phyloP scores from a whole-genome alignment of 2,329 filamentous ascomycete species.

The Thermomyces lanuginosus region DNA sequence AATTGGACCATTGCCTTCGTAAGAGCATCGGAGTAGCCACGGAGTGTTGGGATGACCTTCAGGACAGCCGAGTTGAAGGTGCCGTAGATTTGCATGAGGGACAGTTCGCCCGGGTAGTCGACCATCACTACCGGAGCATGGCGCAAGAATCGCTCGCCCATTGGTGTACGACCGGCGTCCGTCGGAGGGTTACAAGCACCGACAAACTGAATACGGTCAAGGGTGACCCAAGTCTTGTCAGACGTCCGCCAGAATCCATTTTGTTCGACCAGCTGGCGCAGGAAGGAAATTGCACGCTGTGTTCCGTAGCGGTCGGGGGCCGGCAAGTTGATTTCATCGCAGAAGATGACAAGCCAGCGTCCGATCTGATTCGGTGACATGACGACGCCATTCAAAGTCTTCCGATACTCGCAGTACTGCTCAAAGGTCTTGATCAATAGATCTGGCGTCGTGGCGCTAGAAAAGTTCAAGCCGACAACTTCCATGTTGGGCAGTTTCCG shows the following conservation, averaged over 20 bases:
- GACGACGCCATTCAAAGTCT: conserved; percentile 89
- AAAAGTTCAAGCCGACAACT: conserved; percentile 97
- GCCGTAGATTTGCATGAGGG: conserved; percentile 91
- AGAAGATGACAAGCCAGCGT: conserved; percentile 96
- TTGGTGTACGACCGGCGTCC: conserved; percentile 85
- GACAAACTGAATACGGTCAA: conserved; percentile 97
- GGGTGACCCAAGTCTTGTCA: conserved; percentile 93
- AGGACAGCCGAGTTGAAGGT: conserved; percentile 94
- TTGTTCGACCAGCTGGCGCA: conserved; percentile 93
- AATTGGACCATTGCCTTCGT: conserved; percentile 97
- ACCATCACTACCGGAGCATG: conserved; percentile 99
- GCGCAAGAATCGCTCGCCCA: conserved; percentile 83
- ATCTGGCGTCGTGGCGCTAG: conserved; percentile 93
- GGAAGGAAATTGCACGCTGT: conserved; percentile 90
- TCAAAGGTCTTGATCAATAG: conserved; percentile 98
- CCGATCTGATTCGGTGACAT: conserved; percentile 93
- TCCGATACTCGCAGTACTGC: conserved; percentile 99
- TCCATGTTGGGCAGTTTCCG: conserved; percentile 98
- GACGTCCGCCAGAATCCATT: conserved; percentile 98
- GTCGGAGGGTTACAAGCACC: conserved; percentile 97
- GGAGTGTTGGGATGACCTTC: conserved; percentile 89
- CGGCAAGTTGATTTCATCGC: conserved; percentile 97
- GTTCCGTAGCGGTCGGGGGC: conserved; percentile 96
- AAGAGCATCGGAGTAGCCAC: conserved; percentile 83
- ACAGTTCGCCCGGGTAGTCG: conserved; percentile 91